Base-by-base conservation (phyloP, 306 rosid genomes). In the Astragalus membranaceus region DNA sequence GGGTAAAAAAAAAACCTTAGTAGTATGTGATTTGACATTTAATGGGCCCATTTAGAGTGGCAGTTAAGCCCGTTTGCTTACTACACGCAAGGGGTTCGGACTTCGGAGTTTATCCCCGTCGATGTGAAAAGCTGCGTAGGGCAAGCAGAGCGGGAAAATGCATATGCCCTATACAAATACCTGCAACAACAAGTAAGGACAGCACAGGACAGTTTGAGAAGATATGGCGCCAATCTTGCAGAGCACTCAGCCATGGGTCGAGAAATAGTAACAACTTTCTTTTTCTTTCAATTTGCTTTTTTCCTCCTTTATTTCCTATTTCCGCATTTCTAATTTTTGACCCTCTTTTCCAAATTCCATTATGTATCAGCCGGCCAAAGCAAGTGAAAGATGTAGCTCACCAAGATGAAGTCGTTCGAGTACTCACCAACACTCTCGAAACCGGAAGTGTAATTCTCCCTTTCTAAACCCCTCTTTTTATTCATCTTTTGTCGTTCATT, bases 351-450 rank as follows among this genome's bases (percentile, higher is more conserved):
- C 14, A 7, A 7, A 2, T 65, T 15, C 16, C 41, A 13, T 51
- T 56, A 12, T 8, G 23, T 73, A 49, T 37, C 82, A 94, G 99
- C 81, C 92, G 97, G 0, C 97, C 99, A 36, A 94, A 73, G 91
- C 87, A 86, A 83, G 92, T 94, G 53, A 91, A 88, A 78, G 98
- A 94, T 51, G 92, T 94, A 9, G 94, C 97, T 49, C 91, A 94
- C 76, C 98, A 94, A 75, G 96, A 94, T 3, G 98, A 94, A 86
- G 96, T 91, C 30, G 92, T 94, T 72, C 92, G 96, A 13, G 97
- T 88, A 36, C 95, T 90, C 80, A 94, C 92, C 47, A 90, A 90
- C 85, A 90, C 96, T 8, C 91, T 94, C 64, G 91, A 94, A 80
- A 94, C 97, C 43, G 63, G 88, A 63, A 87, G 85, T 55, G 97